Conservation (phyloP, 2,329 filamentous ascomycete genomes). For the Pezicula neosporulosa region DNA sequence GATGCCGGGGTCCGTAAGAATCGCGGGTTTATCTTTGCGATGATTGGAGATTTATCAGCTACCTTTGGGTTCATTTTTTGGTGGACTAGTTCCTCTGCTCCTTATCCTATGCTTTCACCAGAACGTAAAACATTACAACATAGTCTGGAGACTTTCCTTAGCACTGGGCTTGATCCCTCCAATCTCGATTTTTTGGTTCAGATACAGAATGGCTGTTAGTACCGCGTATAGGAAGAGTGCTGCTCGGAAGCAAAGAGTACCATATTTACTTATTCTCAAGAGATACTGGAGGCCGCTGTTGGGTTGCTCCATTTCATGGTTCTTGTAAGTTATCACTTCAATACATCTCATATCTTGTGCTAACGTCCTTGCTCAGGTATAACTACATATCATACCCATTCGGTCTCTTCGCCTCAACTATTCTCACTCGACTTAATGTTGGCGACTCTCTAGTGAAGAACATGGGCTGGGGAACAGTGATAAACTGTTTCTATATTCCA, state of each 20-base stretch:
- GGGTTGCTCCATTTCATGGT: constrained; percentile 46
- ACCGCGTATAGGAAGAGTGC: constrained; percentile 45
- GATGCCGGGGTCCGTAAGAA: constrained; percentile 37
- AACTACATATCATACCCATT: constrained; percentile 54
- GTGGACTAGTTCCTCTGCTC: constrained; percentile 44
- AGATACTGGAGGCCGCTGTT: constrained; percentile 47
- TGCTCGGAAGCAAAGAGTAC: constrained; percentile 40
- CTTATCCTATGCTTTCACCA: constrained; percentile 46
- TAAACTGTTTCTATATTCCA: constrained; percentile 50
- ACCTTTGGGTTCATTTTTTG: constrained; percentile 49
- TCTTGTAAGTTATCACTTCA: constrained; percentile 27
- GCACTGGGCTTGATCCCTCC: constrained; percentile 47
- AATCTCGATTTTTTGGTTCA: constrained; percentile 48
- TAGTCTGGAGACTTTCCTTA: constrained; percentile 47
- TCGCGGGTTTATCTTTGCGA: constrained; percentile 52
- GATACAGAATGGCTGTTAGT: constrained; percentile 47
- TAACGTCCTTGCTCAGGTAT: constrained; percentile 28
- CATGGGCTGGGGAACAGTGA: constrained; percentile 42
- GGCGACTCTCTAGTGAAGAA: constrained; percentile 37
- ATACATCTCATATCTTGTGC: too few relatives aligned
- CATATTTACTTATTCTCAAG: constrained; percentile 43
- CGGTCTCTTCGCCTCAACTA: constrained; percentile 51
- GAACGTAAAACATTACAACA: constrained; percentile 33
- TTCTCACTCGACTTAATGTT: constrained; percentile 39
- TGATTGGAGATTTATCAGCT: constrained; percentile 47